Conservation (phyloP, 768 basidiomycete species). For the Macrolepiota dolichaula region DNA sequence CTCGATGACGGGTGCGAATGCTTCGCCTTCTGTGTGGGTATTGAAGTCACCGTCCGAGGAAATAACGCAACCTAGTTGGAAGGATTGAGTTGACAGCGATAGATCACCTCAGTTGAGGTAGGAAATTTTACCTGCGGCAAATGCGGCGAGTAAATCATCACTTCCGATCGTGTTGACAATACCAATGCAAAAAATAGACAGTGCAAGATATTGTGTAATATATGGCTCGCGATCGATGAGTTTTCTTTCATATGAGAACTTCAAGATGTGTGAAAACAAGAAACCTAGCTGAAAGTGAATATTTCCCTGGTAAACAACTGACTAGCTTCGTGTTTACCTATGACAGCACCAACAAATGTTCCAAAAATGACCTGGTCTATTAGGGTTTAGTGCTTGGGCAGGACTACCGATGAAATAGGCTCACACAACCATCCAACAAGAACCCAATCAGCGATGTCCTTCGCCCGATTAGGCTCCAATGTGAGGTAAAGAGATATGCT, state of each 20-base stretch:
- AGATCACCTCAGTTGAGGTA: not conserved
- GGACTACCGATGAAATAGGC: constrained; percentile 20
- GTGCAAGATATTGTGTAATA: constrained; percentile 73
- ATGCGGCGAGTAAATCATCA: constrained; percentile 85
- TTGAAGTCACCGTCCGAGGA: constrained; percentile 91
- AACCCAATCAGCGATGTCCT: constrained; percentile 82
- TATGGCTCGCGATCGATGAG: constrained; percentile 57
- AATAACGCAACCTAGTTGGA: constrained; percentile 68
- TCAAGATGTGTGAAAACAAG: constrained; percentile 68
- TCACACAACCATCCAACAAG: constrained; percentile 79
- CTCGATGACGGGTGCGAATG: constrained; percentile 89
- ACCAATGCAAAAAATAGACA: constrained; percentile 69
- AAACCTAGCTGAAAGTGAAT: constrained; percentile 37
- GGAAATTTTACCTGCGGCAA: constrained; percentile 57
- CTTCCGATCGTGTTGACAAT: constrained; percentile 70
- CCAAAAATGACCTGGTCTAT: constrained; percentile 83
- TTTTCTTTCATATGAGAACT: constrained; percentile 27
- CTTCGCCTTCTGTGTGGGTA: constrained; percentile 74
- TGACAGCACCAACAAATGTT: constrained; percentile 57
- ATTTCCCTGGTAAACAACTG: not conserved
- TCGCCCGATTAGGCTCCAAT: constrained; percentile 55
- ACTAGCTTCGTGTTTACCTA: constrained; percentile 29
- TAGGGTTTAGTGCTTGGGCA: not conserved
- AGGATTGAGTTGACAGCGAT: not conserved
- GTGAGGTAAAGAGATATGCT: constrained; percentile 84